Conservation (phyloP, 805 yeast genomes). For the Candida tallmaniae region DNA sequence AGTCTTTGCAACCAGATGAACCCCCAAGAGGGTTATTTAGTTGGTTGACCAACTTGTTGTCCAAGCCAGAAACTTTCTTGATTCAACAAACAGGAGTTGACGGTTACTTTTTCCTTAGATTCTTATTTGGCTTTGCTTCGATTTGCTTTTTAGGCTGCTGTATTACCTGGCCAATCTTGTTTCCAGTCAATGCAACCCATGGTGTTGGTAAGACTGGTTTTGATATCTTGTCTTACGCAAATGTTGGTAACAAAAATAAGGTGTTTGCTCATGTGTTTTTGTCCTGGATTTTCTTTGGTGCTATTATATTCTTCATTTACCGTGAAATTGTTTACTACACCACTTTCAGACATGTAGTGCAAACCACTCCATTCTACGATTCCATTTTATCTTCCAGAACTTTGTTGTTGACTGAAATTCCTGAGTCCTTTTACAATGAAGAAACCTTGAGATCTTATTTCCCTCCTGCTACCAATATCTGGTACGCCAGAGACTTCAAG, state of each 20-base stretch:
- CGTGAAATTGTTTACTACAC: constrained; percentile 70
- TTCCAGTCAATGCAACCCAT: constrained; percentile 57
- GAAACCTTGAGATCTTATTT: constrained; percentile 51
- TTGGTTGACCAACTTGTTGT: constrained; percentile 52
- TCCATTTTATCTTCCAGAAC: constrained; percentile 68
- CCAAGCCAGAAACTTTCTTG: constrained; percentile 55
- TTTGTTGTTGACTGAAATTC: constrained; percentile 65
- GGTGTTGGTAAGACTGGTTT: constrained; percentile 57
- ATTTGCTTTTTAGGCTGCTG: constrained; percentile 51
- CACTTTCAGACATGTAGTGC: constrained; percentile 67
- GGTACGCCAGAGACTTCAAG: constrained; percentile 61
- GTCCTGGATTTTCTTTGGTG: constrained; percentile 70
- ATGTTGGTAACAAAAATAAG: constrained; percentile 59
- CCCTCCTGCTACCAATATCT: constrained; percentile 55
- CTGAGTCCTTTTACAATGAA: constrained; percentile 44
- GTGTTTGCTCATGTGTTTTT: constrained; percentile 70
- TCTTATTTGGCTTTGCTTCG: constrained; percentile 49
- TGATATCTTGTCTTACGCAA: constrained; percentile 59
- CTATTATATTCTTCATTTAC: constrained; percentile 62
- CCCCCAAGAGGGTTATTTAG: constrained; percentile 42
- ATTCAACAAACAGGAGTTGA: constrained; percentile 71
- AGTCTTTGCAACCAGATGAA: constrained; percentile 39
- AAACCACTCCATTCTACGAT: constrained; percentile 69
- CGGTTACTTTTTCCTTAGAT: constrained; percentile 72
- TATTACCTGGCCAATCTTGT: constrained; percentile 61